Conservation (phyloP, 495 filamentous ascomycete species). For the Trichocladium antarcticum region DNA sequence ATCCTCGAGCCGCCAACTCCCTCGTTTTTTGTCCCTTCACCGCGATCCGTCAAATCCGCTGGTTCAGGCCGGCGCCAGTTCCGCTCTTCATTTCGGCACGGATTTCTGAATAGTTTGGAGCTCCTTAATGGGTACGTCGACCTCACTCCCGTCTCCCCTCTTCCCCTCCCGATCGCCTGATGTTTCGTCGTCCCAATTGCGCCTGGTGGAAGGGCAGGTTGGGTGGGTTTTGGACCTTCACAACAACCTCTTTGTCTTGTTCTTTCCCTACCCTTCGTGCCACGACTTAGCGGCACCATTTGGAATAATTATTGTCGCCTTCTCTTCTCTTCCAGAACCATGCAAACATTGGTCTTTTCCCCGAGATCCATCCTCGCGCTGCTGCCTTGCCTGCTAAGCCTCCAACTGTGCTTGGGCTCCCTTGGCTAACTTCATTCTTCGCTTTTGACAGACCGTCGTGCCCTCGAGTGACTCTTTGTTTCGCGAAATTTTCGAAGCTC, state of each 20-base stretch:
- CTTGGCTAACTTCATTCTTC: slow-evolving; percentile 19
- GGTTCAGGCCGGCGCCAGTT: slow-evolving; percentile 15
- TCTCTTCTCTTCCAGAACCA: not conserved
- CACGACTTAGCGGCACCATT: not conserved
- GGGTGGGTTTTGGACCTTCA: not conserved
- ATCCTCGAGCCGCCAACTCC: not conserved
- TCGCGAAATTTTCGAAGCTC: slow-evolving; percentile 41
- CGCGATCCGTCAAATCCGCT: slow-evolving; percentile 14
- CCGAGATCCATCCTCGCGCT: not conserved
- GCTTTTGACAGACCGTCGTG: slow-evolving; percentile 19
- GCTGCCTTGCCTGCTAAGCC: not conserved
- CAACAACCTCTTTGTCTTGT: not conserved
- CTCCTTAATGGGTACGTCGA: slow-evolving; percentile 20
- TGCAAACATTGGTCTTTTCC: not conserved
- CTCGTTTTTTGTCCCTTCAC: not conserved
- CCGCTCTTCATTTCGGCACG: slow-evolving; percentile 11
- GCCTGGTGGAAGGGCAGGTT: not conserved
- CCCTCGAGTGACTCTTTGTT: slow-evolving; percentile 19
- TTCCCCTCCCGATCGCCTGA: slow-evolving; percentile 4
- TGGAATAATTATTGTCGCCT: not conserved
- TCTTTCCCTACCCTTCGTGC: not conserved
- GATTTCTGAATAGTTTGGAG: slow-evolving; percentile 14
- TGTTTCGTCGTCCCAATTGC: not conserved
- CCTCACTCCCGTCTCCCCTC: not conserved
- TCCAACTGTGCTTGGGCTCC: not conserved